These are phyloP conservation scores for Phaeosphaeria sp. DNA, from an alignment of 2,329 filamentous ascomycete species.

Conservation along the genomic window DNA sequence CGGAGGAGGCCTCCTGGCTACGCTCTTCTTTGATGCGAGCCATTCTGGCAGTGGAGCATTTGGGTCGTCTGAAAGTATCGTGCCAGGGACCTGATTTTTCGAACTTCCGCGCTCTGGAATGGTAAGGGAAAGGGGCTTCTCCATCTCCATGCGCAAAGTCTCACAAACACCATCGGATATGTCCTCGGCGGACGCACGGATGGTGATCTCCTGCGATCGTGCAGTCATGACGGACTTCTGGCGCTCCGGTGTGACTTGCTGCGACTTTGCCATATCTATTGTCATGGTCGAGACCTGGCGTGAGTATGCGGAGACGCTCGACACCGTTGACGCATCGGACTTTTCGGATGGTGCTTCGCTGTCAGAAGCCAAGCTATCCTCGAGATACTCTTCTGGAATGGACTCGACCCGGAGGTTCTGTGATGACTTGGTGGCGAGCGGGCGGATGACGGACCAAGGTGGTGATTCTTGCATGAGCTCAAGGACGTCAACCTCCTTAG, in stretches of 20 bases:
- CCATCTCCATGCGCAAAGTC: constrained; percentile 21
- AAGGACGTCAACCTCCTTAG: constrained; percentile 24
- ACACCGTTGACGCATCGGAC: constrained; percentile 22
- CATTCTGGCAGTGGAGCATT: constrained; percentile 13
- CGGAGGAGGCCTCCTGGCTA: constrained; percentile 15
- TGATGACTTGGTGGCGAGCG: constrained; percentile 27
- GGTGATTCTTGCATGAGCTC: constrained; percentile 41
- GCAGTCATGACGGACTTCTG: constrained; percentile 1
- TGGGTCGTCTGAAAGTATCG: background rate
- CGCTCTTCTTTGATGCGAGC: constrained; percentile 16
- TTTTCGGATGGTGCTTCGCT: constrained; percentile 20
- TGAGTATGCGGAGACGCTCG: constrained; percentile 27
- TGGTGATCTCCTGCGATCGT: constrained; percentile 37
- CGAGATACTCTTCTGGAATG: constrained; percentile 27
- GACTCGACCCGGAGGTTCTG: constrained; percentile 25
- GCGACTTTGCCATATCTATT: constrained; percentile 10
- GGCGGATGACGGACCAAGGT: constrained; percentile 40
- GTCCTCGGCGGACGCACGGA: constrained; percentile 26
- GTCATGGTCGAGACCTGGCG: constrained; percentile 30
- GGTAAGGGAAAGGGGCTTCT: constrained; percentile 1
- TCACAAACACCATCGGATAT: constrained; percentile 15
- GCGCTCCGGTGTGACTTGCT: constrained; percentile 29
- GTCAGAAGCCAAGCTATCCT: constrained; percentile 26
- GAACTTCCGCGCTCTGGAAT: constrained; percentile 14
- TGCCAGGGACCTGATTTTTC: background rate